These are phyloP conservation scores for Tephrocybe sp. DNA, from an alignment of 768 basidiomycete genomes.

Conservation along the genomic window DNA sequence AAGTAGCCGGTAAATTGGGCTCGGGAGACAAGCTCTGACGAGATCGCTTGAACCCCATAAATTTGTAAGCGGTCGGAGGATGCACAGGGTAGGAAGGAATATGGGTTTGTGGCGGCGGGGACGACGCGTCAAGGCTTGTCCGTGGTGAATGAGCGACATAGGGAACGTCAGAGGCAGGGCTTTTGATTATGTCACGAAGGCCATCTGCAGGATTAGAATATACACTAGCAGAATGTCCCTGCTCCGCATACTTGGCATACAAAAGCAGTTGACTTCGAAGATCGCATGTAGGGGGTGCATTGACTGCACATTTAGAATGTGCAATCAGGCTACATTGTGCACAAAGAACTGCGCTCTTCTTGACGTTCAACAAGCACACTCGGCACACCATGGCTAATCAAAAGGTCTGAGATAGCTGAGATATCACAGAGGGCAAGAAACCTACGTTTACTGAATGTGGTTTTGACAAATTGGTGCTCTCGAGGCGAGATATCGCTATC, in stretches of 20 bases:
- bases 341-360: constrained; percentile 87
- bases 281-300: constrained; percentile 81
- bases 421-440: constrained; percentile 14
- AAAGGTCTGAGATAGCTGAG: too few species aligned
- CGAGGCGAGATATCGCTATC: constrained; percentile 59
- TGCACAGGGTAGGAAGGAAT: constrained; percentile 31
- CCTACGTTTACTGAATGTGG: constrained; percentile 90
- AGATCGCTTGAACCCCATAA: constrained; percentile 66
- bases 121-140: constrained; percentile 46
- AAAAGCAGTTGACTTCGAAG: constrained; percentile 77
- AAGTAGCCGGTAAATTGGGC: constrained; percentile 31
- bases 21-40: constrained; percentile 56
- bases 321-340: constrained; percentile 88
- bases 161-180: constrained; percentile 58
- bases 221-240: constrained; percentile 51
- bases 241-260: constrained; percentile 78
- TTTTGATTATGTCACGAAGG: constrained; percentile 37
- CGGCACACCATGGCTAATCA: constrained; percentile 79
- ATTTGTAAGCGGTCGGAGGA: constrained; percentile 62
- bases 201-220: constrained; percentile 56
- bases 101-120: constrained; percentile 29
- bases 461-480: constrained; percentile 87
- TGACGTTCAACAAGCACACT: constrained; percentile 76
- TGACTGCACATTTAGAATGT: constrained; percentile 72
- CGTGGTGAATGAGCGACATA: constrained; percentile 47